Evolutionary conservation across 768 basidiomycete genomes (phyloP).

Genomic region (Antrodiella citrinella): DNA sequence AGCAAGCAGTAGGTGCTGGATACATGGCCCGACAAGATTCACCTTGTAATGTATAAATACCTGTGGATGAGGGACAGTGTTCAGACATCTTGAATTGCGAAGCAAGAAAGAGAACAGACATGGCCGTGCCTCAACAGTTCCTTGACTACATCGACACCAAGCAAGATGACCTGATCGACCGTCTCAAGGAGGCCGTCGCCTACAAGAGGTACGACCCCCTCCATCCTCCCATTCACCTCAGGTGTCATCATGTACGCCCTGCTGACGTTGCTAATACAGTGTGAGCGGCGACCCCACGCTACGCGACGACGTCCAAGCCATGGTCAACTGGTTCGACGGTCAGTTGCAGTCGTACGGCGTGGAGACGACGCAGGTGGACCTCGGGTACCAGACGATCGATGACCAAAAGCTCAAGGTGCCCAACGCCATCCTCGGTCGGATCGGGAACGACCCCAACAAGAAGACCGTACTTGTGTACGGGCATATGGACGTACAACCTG

Average conservation of each 20-base stretch:
- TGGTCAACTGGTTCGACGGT: conserved; percentile 70
- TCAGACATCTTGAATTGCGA: no score
- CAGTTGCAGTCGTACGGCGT: conserved; percentile 69
- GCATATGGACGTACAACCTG: conserved; percentile 90
- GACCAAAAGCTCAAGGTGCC: conserved; percentile 66
- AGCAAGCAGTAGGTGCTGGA: no score
- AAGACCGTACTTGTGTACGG: conserved; percentile 88
- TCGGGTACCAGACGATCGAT: conserved; percentile 64
- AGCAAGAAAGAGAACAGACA: no score
- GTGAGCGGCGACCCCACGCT: conserved; percentile 60
- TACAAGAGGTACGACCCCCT: conserved; percentile 52
- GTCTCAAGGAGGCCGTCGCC: conserved; percentile 69
- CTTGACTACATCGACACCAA: conserved; percentile 53
- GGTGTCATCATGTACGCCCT: background rate
- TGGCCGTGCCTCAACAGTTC: conserved; percentile 25
- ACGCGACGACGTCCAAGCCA: conserved; percentile 66
- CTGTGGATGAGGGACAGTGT: no score
- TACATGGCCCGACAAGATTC: no score
- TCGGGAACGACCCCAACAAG: conserved; percentile 76
- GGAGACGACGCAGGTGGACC: conserved; percentile 56
- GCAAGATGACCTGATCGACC: conserved; percentile 60
- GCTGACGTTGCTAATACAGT: conserved; percentile 18
- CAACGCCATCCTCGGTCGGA: conserved; percentile 66
- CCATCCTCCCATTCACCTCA: no score
- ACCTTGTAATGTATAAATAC: no score